A percentile compares a stretch with the other conserved stretches of the same genome.
Evolutionary conservation across 2,329 filamentous ascomycete species (phyloP).

Genomic region (Claviceps sp.): DNA sequence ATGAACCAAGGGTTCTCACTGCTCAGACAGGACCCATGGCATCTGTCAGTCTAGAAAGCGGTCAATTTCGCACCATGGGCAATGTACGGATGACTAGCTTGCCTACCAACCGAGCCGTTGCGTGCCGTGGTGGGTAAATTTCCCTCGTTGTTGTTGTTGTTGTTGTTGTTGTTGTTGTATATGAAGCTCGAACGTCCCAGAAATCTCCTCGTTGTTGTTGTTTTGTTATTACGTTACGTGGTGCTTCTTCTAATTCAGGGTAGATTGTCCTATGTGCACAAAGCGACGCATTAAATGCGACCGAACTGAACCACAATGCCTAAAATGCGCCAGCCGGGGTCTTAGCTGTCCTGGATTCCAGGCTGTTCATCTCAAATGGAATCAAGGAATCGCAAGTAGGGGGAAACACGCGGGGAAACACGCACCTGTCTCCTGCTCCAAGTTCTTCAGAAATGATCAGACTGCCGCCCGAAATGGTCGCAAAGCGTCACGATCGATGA

Average conservation of each 20-base stretch:
- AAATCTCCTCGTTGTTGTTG: too few relatives aligned
- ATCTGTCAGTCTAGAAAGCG: neutral
- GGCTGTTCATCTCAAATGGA: conserved; percentile 9
- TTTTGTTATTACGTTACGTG: too few relatives aligned
- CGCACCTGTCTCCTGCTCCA: conserved; percentile 1
- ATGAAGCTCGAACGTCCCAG: too few relatives aligned
- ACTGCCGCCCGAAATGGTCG: neutral
- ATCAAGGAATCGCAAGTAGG: conserved; percentile 12
- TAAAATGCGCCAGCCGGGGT: conserved; percentile 10
- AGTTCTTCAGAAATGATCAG: neutral
- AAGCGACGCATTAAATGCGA: conserved; percentile 12
- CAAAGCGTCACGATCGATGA: neutral
- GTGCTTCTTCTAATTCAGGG: neutral
- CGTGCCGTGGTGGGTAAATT: conserved; percentile 7
- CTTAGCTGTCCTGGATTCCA: conserved; percentile 10
- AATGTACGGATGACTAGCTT: conserved; percentile 10
- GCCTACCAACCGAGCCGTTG: conserved; percentile 7
- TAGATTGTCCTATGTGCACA: conserved; percentile 10
- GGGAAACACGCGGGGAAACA: conserved; percentile 9
- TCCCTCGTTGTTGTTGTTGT: neutral
- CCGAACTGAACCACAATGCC: conserved; percentile 9
- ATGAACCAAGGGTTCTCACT: too few relatives aligned
- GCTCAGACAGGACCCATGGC: too few relatives aligned
- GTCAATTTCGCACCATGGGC: neutral
- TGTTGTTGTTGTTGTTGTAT: too few relatives aligned